Percentiles rank a stretch among this genome's conserved stretches.
phyloP scores from a whole-genome alignment of 2,329 filamentous ascomycete genomes.

The Daldinia eschscholtzii region DNA sequence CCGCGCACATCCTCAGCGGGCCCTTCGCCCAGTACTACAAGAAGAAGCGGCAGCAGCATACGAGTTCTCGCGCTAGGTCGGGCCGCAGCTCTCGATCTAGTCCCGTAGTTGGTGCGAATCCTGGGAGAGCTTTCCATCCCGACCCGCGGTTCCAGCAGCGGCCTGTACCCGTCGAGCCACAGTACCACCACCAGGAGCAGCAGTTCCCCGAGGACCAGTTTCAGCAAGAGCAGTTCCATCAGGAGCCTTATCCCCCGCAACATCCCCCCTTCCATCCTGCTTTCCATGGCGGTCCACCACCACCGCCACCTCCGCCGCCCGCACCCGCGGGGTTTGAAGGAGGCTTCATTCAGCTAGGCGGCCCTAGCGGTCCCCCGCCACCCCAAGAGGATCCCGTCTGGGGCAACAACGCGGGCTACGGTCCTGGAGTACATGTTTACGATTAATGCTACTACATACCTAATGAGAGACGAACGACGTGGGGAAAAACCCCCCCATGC shows the following conservation, averaged over 20 bases:
- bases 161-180: conserved; percentile 18
- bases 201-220: conserved; percentile 19
- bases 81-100: conserved; percentile 31
- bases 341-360: conserved; percentile 49
- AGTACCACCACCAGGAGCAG: conserved; percentile 29
- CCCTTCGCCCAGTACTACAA: conserved; percentile 49
- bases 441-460: conserved; percentile 21
- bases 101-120: conserved; percentile 21
- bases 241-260: neutral
- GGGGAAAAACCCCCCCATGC: neutral
- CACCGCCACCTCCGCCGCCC: conserved; percentile 27
- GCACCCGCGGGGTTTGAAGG: conserved; percentile 45
- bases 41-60: conserved; percentile 31
- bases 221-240: conserved; percentile 20
- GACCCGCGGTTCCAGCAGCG: conserved; percentile 20
- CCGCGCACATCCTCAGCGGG: conserved; percentile 50
- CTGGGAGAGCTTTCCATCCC: conserved; percentile 11
- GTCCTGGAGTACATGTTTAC: conserved; percentile 26
- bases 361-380: conserved; percentile 31
- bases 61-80: conserved; percentile 30
- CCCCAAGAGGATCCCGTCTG: conserved; percentile 38
- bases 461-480: neutral
- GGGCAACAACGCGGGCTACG: conserved; percentile 31
- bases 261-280: conserved; percentile 5
- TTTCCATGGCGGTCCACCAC: conserved; percentile 30